A percentile compares a stretch with the other conserved stretches of the same genome.
Conservation (phyloP, 306 rosid genomes). For the Sophora flavescens region DNA sequence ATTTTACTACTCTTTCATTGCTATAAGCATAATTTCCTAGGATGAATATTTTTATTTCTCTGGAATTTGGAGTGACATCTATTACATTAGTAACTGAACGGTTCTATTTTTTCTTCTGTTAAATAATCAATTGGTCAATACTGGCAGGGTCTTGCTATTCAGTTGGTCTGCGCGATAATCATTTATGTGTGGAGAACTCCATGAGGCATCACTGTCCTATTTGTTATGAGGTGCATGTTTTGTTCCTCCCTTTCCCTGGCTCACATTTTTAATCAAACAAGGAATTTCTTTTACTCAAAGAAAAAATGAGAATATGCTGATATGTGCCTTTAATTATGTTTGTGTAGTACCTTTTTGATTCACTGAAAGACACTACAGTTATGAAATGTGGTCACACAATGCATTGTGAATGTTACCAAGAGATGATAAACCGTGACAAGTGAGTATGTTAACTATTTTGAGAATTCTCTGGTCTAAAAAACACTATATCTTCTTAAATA, state of each 20-base stretch:
- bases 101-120: constrained; percentile 13
- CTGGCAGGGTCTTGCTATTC: constrained; percentile 88
- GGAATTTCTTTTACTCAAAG: neutral
- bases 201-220: constrained; percentile 97
- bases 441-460: constrained; percentile 49
- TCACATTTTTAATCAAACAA: constrained; percentile 30
- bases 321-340: constrained; percentile 35
- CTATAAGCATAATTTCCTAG: neutral
- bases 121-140: constrained; percentile 13
- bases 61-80: neutral
- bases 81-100: constrained; percentile 2
- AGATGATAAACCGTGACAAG: constrained; percentile 85
- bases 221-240: constrained; percentile 84
- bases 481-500: constrained; percentile 8
- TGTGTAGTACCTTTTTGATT: constrained; percentile 85
- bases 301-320: constrained; percentile 42
- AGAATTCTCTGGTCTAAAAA: neutral
- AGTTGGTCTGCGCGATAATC: constrained; percentile 63
- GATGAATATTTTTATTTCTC: constrained; percentile 15
- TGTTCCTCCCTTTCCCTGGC: constrained; percentile 12
- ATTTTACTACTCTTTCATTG: neutral
- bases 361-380: constrained; percentile 76
- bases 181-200: too few relatives aligned
- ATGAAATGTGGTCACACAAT: constrained; percentile 99
- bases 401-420: constrained; percentile 80